A percentile compares a stretch with the other conserved stretches of the same genome.
Conservation (phyloP, 495 filamentous ascomycete genomes). For the Penicillium mononematosum region DNA sequence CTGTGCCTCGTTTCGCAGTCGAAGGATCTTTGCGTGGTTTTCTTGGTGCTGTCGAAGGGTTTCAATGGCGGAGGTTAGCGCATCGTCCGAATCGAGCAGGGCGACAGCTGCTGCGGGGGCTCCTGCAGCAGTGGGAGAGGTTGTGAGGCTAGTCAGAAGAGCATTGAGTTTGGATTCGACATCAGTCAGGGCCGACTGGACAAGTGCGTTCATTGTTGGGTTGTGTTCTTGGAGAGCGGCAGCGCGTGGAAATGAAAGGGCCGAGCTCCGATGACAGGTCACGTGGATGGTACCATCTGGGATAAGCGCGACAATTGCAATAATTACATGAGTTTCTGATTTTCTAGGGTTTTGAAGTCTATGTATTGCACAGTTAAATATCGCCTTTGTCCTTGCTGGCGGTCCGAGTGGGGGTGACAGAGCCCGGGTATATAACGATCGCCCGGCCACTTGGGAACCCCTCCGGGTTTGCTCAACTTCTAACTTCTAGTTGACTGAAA, state of each 20-base stretch:
- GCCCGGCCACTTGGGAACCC: not conserved
- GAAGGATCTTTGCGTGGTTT: slow-evolving; percentile 43
- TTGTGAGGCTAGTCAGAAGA: slow-evolving; percentile 42
- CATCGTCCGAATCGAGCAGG: slow-evolving; percentile 46
- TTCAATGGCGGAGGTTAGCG: slow-evolving; percentile 37
- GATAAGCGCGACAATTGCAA: not conserved
- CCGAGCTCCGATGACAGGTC: slow-evolving; percentile 17
- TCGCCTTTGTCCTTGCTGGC: not conserved
- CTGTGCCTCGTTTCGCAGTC: slow-evolving; percentile 39
- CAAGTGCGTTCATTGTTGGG: slow-evolving; percentile 37
- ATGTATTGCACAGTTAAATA: not conserved
- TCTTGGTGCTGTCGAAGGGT: slow-evolving; percentile 45
- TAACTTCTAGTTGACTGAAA: not conserved
- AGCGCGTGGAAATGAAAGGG: slow-evolving; percentile 9
- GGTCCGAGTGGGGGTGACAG: not conserved
- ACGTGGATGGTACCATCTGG: slow-evolving; percentile 3
- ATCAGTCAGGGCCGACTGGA: slow-evolving; percentile 38
- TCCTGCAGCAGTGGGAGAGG: slow-evolving; percentile 42
- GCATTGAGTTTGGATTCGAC: slow-evolving; percentile 45
- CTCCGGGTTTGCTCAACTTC: not conserved
- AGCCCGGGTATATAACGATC: slow-evolving; percentile 3
- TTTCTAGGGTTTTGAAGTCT: not conserved
- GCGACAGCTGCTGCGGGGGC: slow-evolving; percentile 41
- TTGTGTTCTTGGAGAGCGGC: slow-evolving; percentile 1
- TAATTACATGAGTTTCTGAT: not conserved